Evolutionary conservation across 1,284 basidiomycete genomes (phyloP).

Genomic region (Cystobasidium slooffiae): DNA sequence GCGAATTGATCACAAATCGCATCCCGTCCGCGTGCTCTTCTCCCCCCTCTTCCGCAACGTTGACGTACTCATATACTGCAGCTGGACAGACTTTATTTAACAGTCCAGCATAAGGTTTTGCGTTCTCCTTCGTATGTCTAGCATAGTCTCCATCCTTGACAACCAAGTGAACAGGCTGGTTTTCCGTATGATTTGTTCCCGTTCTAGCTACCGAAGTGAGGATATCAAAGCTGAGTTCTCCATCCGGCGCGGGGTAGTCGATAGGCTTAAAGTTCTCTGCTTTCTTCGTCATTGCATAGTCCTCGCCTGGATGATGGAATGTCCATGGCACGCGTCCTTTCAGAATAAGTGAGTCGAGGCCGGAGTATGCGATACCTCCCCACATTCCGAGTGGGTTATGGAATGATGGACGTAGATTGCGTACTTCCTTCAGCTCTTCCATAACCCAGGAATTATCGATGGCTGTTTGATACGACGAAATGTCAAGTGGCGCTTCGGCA

Average conservation of each 20-base stretch:
- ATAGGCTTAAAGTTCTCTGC: slow-evolving; percentile 77
- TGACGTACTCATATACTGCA: slow-evolving; percentile 95
- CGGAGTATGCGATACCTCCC: slow-evolving; percentile 89
- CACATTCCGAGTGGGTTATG: slow-evolving; percentile 79
- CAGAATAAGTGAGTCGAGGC: slow-evolving; percentile 82
- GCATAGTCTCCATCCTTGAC: slow-evolving; percentile 62
- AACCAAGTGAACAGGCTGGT: slow-evolving; percentile 86
- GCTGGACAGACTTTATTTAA: slow-evolving; percentile 91
- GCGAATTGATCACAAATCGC: slow-evolving; percentile 94
- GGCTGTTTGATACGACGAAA: slow-evolving; percentile 75
- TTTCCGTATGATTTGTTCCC: slow-evolving; percentile 94
- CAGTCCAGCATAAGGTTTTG: slow-evolving; percentile 80
- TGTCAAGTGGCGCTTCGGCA: slow-evolving; percentile 63
- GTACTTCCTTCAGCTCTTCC: slow-evolving; percentile 84
- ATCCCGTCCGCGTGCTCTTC: slow-evolving; percentile 69
- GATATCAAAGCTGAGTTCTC: slow-evolving; percentile 91
- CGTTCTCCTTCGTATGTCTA: slow-evolving; percentile 79
- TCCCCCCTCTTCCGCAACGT: slow-evolving; percentile 62
- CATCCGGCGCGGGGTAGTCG: slow-evolving; percentile 85
- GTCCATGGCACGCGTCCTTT: slow-evolving; percentile 92
- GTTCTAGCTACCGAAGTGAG: slow-evolving; percentile 89
- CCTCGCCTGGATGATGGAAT: slow-evolving; percentile 70
- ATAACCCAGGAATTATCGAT: slow-evolving; percentile 85
- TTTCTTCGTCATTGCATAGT: slow-evolving; percentile 74
- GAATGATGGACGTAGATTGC: slow-evolving; percentile 92